A percentile compares a stretch with the other conserved stretches of the same genome.
Conservation (phyloP, 2,329 filamentous ascomycete genomes). For the Aureobasidium sp. region DNA sequence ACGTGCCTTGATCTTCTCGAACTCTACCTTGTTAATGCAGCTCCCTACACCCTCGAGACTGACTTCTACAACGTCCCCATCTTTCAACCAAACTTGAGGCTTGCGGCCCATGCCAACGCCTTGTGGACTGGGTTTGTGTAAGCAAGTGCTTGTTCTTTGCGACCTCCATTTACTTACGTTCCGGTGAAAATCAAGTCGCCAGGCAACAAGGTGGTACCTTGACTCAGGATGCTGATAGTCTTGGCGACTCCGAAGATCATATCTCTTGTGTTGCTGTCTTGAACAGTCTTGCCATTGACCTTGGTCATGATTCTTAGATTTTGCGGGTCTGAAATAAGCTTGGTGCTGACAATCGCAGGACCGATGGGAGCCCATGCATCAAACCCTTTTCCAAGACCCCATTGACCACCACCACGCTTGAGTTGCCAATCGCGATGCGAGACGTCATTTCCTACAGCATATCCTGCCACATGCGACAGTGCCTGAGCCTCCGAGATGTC, state of each 20-base stretch:
- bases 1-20: slow-evolving; percentile 33
- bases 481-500: slow-evolving; percentile 58
- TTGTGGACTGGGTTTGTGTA: slow-evolving; percentile 41
- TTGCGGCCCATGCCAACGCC: slow-evolving; percentile 64
- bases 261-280: slow-evolving; percentile 50
- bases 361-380: slow-evolving; percentile 69
- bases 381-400: slow-evolving; percentile 60
- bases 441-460: slow-evolving; percentile 70
- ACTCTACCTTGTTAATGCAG: slow-evolving; percentile 36
- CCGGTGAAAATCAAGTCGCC: slow-evolving; percentile 61
- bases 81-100: slow-evolving; percentile 59
- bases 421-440: slow-evolving; percentile 61
- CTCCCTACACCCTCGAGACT: slow-evolving; percentile 57
- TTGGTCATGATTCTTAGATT: slow-evolving; percentile 48
- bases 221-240: slow-evolving; percentile 51
- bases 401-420: slow-evolving; percentile 16
- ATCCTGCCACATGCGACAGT: slow-evolving; percentile 65
- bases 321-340: slow-evolving; percentile 50
- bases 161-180: slow-evolving; percentile 31
- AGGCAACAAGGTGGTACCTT: slow-evolving; percentile 54
- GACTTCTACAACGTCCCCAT: slow-evolving; percentile 64
- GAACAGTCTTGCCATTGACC: slow-evolving; percentile 51
- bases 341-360: slow-evolving; percentile 57
- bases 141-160: not conserved
- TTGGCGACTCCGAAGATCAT: slow-evolving; percentile 56